phyloP scores from a whole-genome alignment of 345 rosid species.

The Bruguiera sexangula region DNA sequence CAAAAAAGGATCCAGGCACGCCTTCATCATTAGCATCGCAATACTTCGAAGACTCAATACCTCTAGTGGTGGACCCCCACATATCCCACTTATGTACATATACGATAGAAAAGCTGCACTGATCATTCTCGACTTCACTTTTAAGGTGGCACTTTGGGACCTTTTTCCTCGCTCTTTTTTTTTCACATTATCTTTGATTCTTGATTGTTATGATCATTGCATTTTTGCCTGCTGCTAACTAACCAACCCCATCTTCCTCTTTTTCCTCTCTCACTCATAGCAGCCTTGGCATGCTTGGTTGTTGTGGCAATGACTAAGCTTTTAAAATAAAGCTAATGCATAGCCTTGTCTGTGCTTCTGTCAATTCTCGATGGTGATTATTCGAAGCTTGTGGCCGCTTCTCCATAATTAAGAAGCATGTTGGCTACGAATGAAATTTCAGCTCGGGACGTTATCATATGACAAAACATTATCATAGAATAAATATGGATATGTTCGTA shows the following conservation, averaged over 20 bases:
- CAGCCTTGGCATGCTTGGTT: not conserved
- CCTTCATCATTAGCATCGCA: constrained; percentile 25
- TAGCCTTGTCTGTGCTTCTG: too few relatives aligned
- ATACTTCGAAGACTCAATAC: constrained; percentile 11
- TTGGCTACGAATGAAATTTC: too few relatives aligned
- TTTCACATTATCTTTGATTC: not conserved
- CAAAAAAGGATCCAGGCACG: not conserved
- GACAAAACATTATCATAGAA: too few relatives aligned
- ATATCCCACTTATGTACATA: constrained; percentile 24
- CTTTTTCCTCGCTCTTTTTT: constrained; percentile 8
- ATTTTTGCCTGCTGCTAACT: constrained; percentile 8
- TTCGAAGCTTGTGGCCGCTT: too few relatives aligned
- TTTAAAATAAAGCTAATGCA: too few relatives aligned
- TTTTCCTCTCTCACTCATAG: not conserved
- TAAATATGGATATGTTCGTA: too few relatives aligned
- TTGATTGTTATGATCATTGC: constrained; percentile 22
- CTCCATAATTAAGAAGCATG: too few relatives aligned
- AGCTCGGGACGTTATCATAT: too few relatives aligned
- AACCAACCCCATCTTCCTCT: constrained; percentile 3
- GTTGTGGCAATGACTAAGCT: not conserved
- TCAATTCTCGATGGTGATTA: too few relatives aligned
- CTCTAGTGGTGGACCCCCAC: constrained; percentile 29
- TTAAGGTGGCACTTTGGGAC: not conserved
- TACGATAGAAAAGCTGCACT: constrained; percentile 3
- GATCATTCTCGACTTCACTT: constrained; percentile 10